These are phyloP conservation scores for Crotalaria pallida DNA, from an alignment of 306 rosid species.

Conservation along the genomic window DNA sequence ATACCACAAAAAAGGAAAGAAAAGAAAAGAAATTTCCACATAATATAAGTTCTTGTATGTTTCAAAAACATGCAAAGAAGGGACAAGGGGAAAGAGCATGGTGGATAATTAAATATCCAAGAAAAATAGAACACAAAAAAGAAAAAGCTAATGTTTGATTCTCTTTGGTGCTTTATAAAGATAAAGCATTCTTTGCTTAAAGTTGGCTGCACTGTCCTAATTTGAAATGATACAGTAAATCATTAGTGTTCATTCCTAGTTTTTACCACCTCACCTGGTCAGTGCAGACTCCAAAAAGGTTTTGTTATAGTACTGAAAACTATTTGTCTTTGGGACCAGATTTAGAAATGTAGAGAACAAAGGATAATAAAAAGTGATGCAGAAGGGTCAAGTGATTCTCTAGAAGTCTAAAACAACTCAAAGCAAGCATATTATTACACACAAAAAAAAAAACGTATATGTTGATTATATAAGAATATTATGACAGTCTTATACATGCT, in stretches of 20 bases:
- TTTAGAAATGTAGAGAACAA: conserved; percentile 2
- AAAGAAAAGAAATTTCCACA: neutral
- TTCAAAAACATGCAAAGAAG: conserved; percentile 5
- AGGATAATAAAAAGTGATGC: neutral
- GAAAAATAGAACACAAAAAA: conserved; percentile 27
- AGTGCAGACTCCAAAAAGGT: neutral
- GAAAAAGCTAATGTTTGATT: conserved; percentile 43
- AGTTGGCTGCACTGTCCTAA: conserved; percentile 9
- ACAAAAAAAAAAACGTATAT: no score
- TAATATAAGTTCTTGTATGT: conserved; percentile 10
- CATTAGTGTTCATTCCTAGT: conserved; percentile 4
- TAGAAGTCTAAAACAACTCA: neutral
- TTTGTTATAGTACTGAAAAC: neutral
- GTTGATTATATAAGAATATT: no score
- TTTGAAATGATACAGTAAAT: neutral
- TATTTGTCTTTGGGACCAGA: neutral
- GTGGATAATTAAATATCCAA: conserved; percentile 44
- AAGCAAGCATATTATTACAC: neutral
- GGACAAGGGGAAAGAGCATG: conserved; percentile 1
- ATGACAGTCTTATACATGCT: neutral
- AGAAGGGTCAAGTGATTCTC: neutral
- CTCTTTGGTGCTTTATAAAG: conserved; percentile 19
- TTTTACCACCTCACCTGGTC: neutral
- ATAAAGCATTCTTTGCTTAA: conserved; percentile 13
- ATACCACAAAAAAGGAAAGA: neutral